Evolutionary conservation across 305 asterid species (phyloP).

Genomic region (Fraxinus albicans): DNA sequence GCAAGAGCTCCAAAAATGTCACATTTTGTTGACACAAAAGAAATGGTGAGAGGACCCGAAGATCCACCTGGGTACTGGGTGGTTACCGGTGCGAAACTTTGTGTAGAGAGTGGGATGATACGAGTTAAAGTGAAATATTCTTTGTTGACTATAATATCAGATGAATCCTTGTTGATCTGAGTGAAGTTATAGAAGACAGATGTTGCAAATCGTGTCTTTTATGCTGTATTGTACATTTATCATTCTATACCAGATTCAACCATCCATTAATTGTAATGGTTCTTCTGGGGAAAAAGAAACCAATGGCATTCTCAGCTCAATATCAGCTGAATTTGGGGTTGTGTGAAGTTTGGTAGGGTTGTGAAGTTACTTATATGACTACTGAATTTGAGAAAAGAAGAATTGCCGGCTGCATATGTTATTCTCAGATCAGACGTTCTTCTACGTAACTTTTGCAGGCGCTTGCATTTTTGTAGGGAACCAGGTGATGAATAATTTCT

Average conservation of each 20-base stretch:
- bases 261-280: neutral
- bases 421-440: neutral
- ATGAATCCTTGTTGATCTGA: conserved; percentile 63
- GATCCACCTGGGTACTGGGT: conserved; percentile 91
- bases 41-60: conserved; percentile 86
- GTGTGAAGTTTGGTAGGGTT: neutral
- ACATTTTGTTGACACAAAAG: conserved; percentile 71
- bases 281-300: neutral
- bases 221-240: conserved; percentile 23
- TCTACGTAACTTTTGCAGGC: neutral
- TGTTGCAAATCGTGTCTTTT: conserved; percentile 9
- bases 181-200: neutral
- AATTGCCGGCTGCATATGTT: neutral
- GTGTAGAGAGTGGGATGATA: conserved; percentile 75
- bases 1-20: conserved; percentile 76
- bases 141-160: conserved; percentile 65
- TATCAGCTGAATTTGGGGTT: neutral
- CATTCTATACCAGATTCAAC: conserved; percentile 13
- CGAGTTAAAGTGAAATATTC: conserved; percentile 73
- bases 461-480: neutral
- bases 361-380: neutral
- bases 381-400: neutral
- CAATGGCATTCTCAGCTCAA: neutral
- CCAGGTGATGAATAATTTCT: neutral
- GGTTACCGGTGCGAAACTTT: conserved; percentile 82